These are phyloP conservation scores for Candida odintsovae DNA, from an alignment of 805 yeast species.

Conservation along the genomic window DNA sequence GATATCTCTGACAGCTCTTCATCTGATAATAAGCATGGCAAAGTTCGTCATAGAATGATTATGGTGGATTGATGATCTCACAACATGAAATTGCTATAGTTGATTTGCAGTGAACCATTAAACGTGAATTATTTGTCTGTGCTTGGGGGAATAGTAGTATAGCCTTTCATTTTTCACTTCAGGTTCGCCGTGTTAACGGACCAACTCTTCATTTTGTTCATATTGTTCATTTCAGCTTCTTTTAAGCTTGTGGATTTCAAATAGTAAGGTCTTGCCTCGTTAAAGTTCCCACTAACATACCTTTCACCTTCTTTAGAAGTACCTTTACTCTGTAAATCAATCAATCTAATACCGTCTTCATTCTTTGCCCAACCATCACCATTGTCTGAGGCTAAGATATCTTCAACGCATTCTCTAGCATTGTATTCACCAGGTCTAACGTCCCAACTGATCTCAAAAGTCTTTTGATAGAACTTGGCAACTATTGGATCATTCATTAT, in stretches of 20 bases:
- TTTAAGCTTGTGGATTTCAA: constrained; percentile 3
- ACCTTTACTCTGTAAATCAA: constrained; percentile 27
- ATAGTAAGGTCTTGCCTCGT: not conserved
- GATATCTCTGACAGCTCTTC: not conserved
- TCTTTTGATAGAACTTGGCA: constrained; percentile 43
- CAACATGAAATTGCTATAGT: too few species aligned
- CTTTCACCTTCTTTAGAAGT: not conserved
- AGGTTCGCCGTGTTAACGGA: constrained; percentile 12
- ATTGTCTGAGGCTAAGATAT: constrained; percentile 65
- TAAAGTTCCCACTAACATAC: not conserved
- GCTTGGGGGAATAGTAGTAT: too few species aligned
- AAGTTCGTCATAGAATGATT: not conserved
- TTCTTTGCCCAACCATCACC: constrained; percentile 64
- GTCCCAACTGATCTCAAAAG: constrained; percentile 61
- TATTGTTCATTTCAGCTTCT: constrained; percentile 26
- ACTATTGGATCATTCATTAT: constrained; percentile 42
- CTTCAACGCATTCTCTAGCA: constrained; percentile 69
- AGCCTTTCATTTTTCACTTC: not conserved
- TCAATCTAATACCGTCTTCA: constrained; percentile 36
- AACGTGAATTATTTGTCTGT: too few species aligned
- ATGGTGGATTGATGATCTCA: not conserved
- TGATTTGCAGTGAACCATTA: too few species aligned
- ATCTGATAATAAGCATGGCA: not conserved
- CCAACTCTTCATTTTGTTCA: constrained; percentile 38
- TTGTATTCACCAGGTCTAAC: constrained; percentile 47